phyloP scores from a whole-genome alignment of 1,284 basidiomycete species.

The Golubevia pallescens region DNA sequence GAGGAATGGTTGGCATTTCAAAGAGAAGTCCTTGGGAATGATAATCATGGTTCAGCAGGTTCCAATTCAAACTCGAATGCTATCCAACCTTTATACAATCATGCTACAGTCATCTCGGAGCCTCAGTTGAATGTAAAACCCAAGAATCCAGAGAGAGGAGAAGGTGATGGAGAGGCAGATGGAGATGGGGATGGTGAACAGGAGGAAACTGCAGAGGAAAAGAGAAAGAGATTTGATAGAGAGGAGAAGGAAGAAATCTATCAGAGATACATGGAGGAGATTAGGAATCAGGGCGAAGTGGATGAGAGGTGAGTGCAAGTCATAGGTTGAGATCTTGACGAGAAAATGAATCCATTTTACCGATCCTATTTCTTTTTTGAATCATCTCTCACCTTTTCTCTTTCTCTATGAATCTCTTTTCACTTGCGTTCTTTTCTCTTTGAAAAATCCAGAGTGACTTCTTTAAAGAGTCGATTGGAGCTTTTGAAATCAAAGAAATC shows the following conservation, averaged over 20 bases:
- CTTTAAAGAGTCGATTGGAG: too few relatives aligned
- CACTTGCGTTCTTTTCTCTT: too few relatives aligned
- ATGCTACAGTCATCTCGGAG: neutral
- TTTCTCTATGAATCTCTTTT: too few relatives aligned
- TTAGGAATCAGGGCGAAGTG: neutral
- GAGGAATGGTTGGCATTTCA: neutral
- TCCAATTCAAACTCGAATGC: neutral
- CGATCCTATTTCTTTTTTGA: too few relatives aligned
- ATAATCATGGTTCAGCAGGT: neutral
- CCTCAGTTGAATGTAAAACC: neutral
- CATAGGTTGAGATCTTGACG: neutral
- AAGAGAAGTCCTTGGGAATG: neutral
- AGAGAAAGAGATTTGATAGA: slow-evolving; percentile 1
- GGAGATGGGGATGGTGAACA: neutral
- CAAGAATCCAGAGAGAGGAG: neutral
- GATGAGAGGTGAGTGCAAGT: neutral
- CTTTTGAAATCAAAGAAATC: neutral
- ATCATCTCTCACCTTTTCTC: too few relatives aligned
- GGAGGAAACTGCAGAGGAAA: neutral
- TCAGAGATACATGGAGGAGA: neutral
- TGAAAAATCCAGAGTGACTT: too few relatives aligned
- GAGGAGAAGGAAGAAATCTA: neutral
- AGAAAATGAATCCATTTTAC: neutral
- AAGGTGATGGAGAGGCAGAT: neutral
- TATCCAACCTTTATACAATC: neutral